Evolutionary conservation across 1,139 yeast genomes (phyloP), one percentile per base, ranked within the genome.

Genomic region (Diutina sp.): DNA sequence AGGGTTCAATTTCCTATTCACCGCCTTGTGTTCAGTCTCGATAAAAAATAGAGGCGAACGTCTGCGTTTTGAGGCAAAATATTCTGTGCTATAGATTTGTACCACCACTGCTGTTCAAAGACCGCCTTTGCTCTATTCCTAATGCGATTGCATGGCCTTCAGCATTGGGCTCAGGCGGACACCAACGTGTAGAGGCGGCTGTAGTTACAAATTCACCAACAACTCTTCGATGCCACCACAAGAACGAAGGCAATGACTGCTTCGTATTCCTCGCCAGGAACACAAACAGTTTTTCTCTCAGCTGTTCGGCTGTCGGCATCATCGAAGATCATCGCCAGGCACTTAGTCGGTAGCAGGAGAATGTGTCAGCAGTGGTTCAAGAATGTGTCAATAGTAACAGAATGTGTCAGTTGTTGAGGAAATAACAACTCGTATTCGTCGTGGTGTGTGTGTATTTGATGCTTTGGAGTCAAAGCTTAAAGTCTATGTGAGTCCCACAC

Each of bases 401-500:
- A 35, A 35, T 35, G 41, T 12, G 14, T 35, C 6, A 5, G n/a
- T 6, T 21, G 25, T 21, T 21, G 41, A 4, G 5, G 41, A 35
- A 12, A n/a, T n/a, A 1, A 11, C 41, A 12, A 11, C 14, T 35
- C n/a, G n/a, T 12, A 35, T 35, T n/a, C 6, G 14, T 35, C 11
- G 11, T 35, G 41, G 41, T 35, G 14, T 35, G 41, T 35, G 41
- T 35, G 14, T 35, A 11, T 35, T 35, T 12, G 41, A 11, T 11
- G 41, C 41, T 35, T 35, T 18, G 16, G 46, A 3, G 11, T 44
- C 30, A 25, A 21, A 11, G 25, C 41, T 30, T 50, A 30, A 12
- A 50, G 32, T 50, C 53, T 29, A 50, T 50, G 53, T 8, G 53
- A 50, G 64, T 87, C 90, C 96, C 96, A 93, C n/a, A 93, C 78